Evolutionary conservation across 331 rosid species (phyloP).

Genomic region (Pyrus hybrid): DNA sequence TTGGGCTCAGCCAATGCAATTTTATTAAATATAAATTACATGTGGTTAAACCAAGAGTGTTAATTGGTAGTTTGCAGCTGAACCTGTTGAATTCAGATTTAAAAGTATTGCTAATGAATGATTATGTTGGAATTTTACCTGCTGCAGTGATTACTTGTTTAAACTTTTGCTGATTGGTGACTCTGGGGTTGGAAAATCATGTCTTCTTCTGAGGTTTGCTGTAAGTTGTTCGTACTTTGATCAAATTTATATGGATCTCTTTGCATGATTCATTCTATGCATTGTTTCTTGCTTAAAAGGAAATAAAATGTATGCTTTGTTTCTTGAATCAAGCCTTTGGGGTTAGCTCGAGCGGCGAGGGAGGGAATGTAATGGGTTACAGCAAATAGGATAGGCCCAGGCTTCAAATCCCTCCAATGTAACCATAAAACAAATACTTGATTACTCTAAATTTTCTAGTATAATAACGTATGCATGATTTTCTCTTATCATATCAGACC

Average conservation of each 20-base stretch:
- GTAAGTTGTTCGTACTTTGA: constrained; percentile 17
- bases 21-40: not conserved
- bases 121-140: not conserved
- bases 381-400: not conserved
- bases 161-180: constrained; percentile 52
- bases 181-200: constrained; percentile 50
- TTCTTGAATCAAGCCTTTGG: not conserved
- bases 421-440: not conserved
- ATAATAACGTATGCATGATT: not conserved
- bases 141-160: constrained; percentile 45
- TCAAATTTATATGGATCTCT: not conserved
- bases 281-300: not conserved
- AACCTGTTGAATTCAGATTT: not conserved
- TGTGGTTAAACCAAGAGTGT: not conserved
- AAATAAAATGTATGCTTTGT: not conserved
- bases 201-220: constrained; percentile 49
- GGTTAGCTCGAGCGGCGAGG: not conserved
- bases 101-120: not conserved
- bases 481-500: not conserved
- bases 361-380: not conserved
- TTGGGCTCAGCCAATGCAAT: not conserved
- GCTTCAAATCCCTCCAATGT: not conserved
- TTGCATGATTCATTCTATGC: not conserved
- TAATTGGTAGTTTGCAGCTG: not conserved
- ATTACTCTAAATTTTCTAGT: not conserved